Evolutionary conservation across 352 stramenopile genomes (phyloP).

Genomic region (Phytopythium ostracodes): DNA sequence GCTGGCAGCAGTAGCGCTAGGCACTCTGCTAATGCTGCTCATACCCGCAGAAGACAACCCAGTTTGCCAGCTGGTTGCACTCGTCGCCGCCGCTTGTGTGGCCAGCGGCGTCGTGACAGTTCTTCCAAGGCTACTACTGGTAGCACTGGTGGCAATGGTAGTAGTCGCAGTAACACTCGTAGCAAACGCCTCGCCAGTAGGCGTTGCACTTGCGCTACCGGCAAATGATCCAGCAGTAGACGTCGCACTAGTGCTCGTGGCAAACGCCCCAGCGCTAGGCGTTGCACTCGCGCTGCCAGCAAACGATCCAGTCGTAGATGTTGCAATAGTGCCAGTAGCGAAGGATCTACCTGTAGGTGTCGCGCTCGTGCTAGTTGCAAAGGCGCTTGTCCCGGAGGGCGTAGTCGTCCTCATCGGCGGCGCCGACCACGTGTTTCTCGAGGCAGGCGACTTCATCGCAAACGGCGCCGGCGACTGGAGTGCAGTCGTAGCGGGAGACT

Average conservation of each 20-base stretch:
- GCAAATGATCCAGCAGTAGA: not conserved
- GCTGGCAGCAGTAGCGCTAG: conserved; percentile 5
- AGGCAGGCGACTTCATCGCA: not conserved
- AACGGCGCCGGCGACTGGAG: conserved; percentile 4
- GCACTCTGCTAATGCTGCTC: not conserved
- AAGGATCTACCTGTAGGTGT: not conserved
- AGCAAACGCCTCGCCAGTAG: not conserved
- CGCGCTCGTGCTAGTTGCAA: not conserved
- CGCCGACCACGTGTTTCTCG: conserved; percentile 3
- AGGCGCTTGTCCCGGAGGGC: not conserved
- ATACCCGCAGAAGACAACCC: not conserved
- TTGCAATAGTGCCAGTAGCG: not conserved
- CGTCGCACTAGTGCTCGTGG: not conserved
- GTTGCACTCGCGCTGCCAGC: not conserved
- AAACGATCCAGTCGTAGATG: not conserved
- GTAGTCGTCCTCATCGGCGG: conserved; percentile 6
- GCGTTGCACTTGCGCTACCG: not conserved
- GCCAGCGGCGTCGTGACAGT: not conserved
- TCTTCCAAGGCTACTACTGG: not conserved
- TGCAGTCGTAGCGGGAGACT: conserved; percentile 1
- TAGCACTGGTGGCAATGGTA: not conserved
- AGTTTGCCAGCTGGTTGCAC: not conserved
- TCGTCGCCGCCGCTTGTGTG: not conserved
- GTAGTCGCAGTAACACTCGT: conserved; percentile 7
- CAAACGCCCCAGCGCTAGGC: not conserved